These are phyloP conservation scores for Psilocybe tampanensis DNA, from an alignment of 768 basidiomycete species.

Conservation along the genomic window DNA sequence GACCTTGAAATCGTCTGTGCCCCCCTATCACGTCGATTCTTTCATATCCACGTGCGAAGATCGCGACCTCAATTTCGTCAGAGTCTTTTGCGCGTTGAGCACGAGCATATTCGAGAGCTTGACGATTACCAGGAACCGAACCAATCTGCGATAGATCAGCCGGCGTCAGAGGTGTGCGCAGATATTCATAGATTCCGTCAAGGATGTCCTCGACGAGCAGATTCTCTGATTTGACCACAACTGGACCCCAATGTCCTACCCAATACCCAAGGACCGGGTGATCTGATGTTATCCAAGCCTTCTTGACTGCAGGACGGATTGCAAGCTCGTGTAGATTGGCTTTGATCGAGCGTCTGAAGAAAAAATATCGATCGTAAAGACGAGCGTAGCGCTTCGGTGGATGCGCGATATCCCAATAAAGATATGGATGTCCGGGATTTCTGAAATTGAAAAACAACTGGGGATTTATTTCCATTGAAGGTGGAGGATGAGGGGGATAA, in stretches of 20 bases:
- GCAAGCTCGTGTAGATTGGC: conserved; percentile 35
- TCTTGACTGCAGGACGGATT: conserved; percentile 29
- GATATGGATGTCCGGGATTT: conserved; percentile 33
- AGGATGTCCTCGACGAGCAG: conserved; percentile 50
- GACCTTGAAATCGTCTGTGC: conserved; percentile 47
- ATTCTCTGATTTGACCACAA: conserved; percentile 35
- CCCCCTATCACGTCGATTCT: conserved; percentile 55
- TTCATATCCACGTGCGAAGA: conserved; percentile 40
- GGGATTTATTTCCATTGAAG: conserved; percentile 28
- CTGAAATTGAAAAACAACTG: conserved; percentile 40
- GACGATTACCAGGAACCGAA: conserved; percentile 22
- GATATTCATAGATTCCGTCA: conserved; percentile 49
- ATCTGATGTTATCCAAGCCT: conserved; percentile 41
- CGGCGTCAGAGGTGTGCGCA: conserved; percentile 43
- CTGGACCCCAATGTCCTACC: conserved; percentile 54
- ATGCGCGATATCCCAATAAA: conserved; percentile 47
- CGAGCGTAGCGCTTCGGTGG: conserved; percentile 35
- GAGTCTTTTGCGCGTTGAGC: conserved; percentile 39
- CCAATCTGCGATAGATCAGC: conserved; percentile 31
- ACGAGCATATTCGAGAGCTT: conserved; percentile 29
- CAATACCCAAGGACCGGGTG: conserved; percentile 38
- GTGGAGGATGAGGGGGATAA: background rate
- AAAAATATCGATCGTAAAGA: conserved; percentile 28
- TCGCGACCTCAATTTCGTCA: conserved; percentile 40
- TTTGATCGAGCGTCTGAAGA: conserved; percentile 17